These are phyloP conservation scores for Oryza meyeriana DNA, from an alignment of 176 grass and related monocot species.

Conservation along the genomic window DNA sequence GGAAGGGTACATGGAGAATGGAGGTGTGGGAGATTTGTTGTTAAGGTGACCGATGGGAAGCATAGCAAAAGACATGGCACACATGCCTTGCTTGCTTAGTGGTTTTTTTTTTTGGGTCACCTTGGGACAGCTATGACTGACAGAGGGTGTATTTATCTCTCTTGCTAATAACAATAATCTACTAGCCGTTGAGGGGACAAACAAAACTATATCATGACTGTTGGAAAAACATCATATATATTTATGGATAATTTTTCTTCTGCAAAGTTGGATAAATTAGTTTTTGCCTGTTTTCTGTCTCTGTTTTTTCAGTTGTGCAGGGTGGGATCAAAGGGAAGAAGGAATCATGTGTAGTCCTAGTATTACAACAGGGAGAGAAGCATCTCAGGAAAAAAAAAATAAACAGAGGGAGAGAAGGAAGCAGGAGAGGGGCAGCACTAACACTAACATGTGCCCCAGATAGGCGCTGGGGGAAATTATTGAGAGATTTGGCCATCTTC, in stretches of 20 bases:
- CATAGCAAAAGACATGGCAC: conserved; percentile 34
- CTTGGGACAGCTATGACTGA: conserved; percentile 33
- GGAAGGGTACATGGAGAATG: not conserved
- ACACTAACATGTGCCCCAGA: not conserved
- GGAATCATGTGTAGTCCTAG: not conserved
- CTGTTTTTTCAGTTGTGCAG: not conserved
- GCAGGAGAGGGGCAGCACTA: conserved; percentile 32
- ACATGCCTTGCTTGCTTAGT: conserved; percentile 57
- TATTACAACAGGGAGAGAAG: not conserved
- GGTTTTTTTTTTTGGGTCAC: conserved; percentile 21
- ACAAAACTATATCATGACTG: not conserved
- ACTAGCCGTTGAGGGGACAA: conserved; percentile 50
- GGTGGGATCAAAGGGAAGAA: conserved; percentile 18
- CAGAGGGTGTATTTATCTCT: conserved; percentile 16
- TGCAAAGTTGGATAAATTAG: not conserved
- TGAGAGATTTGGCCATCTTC: not conserved
- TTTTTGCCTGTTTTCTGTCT: not conserved
- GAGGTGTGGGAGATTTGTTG: conserved; percentile 13
- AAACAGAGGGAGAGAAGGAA: not conserved
- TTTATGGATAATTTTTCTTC: not conserved
- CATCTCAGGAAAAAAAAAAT: not conserved
- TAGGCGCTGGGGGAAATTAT: not conserved
- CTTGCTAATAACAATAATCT: conserved; percentile 1
- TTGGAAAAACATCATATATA: not conserved
- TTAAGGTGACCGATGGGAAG: conserved; percentile 36